Evolutionary conservation across 176 grass and related monocot species (phyloP).

Genomic region (Zoysia japonica): DNA sequence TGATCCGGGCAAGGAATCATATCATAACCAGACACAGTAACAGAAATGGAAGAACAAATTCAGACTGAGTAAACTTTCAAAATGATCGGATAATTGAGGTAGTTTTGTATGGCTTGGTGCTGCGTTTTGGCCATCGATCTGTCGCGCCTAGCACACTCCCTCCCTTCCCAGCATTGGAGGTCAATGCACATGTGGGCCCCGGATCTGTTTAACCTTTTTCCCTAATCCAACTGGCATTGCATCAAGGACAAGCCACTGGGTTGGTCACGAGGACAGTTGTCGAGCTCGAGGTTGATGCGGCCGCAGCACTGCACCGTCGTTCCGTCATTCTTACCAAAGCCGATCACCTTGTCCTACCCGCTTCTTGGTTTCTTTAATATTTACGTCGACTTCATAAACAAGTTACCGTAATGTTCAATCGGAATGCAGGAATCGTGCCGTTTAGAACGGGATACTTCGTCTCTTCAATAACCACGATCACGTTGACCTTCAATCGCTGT

Average conservation of each 20-base stretch:
- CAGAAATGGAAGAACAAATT: too few relatives aligned
- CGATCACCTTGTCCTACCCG: conserved; percentile 18
- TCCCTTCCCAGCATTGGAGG: not conserved
- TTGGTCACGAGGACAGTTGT: conserved; percentile 60
- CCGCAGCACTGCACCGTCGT: conserved; percentile 7
- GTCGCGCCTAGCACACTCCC: conserved; percentile 23
- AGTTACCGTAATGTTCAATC: not conserved
- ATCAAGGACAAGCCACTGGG: conserved; percentile 39
- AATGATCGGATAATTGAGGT: conserved; percentile 11
- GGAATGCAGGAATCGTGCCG: not conserved
- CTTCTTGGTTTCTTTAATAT: not conserved
- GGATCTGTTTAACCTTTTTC: conserved; percentile 7
- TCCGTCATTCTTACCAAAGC: conserved; percentile 36
- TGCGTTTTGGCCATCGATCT: not conserved
- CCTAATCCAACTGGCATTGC: conserved; percentile 39
- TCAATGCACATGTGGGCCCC: conserved; percentile 4
- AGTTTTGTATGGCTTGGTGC: not conserved
- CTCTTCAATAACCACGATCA: too few relatives aligned
- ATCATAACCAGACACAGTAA: too few relatives aligned
- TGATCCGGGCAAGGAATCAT: not conserved
- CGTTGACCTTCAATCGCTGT: too few relatives aligned
- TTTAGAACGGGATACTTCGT: not conserved
- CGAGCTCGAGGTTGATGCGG: conserved; percentile 45
- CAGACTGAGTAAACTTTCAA: not conserved
- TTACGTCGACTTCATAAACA: conserved; percentile 19